Percentiles rank a stretch among this genome's conserved stretches.
Conservation (phyloP, 2,329 filamentous ascomycete species). For the Colletotrichum caudatum region DNA sequence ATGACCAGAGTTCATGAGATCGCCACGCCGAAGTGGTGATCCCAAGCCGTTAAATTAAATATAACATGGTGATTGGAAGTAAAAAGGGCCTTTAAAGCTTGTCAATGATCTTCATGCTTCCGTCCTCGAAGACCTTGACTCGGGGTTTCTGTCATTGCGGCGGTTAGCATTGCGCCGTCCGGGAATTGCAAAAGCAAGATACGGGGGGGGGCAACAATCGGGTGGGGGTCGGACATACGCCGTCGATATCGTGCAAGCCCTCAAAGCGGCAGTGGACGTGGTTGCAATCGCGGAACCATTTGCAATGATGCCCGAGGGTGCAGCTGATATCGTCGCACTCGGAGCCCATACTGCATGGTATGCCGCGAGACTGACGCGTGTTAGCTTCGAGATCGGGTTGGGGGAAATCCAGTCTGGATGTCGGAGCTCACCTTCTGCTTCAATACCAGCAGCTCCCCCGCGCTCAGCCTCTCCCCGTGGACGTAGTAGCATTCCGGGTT, state of each 20-base stretch:
- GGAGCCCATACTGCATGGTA: conserved; percentile 39
- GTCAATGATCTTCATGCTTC: conserved; percentile 26
- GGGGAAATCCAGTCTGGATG: too few relatives aligned
- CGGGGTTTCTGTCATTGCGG: conserved; percentile 17
- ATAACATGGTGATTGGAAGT: background rate
- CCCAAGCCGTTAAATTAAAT: background rate
- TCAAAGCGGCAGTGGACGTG: conserved; percentile 42
- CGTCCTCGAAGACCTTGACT: conserved; percentile 38
- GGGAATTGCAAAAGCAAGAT: background rate
- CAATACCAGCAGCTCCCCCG: conserved; percentile 42
- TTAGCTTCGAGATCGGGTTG: background rate
- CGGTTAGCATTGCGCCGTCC: background rate
- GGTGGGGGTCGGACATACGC: conserved; percentile 23
- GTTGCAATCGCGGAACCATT: conserved; percentile 43
- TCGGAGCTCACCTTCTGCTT: conserved; percentile 37
- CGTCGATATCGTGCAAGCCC: conserved; percentile 43
- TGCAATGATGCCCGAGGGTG: conserved; percentile 44
- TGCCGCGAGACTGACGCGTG: conserved; percentile 32
- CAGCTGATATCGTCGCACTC: conserved; percentile 43
- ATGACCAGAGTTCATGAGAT: background rate
- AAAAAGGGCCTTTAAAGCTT: background rate
- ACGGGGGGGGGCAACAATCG: too few relatives aligned
- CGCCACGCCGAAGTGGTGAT: background rate
- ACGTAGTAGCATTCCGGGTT: conserved; percentile 42
- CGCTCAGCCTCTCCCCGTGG: conserved; percentile 42